phyloP scores from a whole-genome alignment of 2,329 filamentous ascomycete species.

The Fusarium falciforme region DNA sequence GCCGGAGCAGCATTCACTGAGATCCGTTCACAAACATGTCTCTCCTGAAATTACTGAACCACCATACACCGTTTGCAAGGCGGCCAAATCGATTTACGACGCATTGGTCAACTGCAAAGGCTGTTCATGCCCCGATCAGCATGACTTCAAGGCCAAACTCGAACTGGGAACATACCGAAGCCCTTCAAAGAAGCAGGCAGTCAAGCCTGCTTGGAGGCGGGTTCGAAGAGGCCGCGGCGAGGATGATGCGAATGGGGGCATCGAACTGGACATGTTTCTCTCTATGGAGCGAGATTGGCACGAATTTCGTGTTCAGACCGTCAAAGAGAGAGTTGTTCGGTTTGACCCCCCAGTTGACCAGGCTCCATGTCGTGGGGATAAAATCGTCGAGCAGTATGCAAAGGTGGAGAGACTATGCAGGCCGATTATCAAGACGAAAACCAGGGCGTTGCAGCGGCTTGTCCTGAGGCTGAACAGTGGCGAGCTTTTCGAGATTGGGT shows the following conservation, averaged over 20 bases:
- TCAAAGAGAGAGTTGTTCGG: background rate
- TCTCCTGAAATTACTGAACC: background rate
- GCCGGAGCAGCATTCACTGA: background rate
- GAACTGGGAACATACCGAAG: conserved; percentile 6
- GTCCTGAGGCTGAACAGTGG: background rate
- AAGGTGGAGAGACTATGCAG: conserved; percentile 9
- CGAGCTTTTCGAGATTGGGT: conserved; percentile 4
- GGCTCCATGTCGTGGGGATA: background rate
- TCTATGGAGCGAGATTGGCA: conserved; percentile 12
- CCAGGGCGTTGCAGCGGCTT: background rate
- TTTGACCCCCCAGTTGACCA: background rate
- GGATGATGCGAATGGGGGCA: background rate
- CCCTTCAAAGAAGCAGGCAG: background rate
- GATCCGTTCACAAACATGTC: background rate
- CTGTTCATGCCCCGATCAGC: background rate
- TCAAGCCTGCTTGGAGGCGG: background rate
- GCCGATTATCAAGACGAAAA: background rate
- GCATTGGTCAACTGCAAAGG: background rate
- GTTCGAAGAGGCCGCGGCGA: background rate
- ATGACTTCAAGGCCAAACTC: conserved; percentile 6
- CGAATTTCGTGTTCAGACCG: background rate
- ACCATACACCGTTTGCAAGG: background rate
- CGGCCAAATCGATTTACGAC: conserved; percentile 13
- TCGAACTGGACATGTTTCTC: conserved; percentile 16
- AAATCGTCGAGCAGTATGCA: background rate